Base-by-base conservation (phyloP, 176 grass and related monocot genomes). In the Coix lacrymajobi region DNA sequence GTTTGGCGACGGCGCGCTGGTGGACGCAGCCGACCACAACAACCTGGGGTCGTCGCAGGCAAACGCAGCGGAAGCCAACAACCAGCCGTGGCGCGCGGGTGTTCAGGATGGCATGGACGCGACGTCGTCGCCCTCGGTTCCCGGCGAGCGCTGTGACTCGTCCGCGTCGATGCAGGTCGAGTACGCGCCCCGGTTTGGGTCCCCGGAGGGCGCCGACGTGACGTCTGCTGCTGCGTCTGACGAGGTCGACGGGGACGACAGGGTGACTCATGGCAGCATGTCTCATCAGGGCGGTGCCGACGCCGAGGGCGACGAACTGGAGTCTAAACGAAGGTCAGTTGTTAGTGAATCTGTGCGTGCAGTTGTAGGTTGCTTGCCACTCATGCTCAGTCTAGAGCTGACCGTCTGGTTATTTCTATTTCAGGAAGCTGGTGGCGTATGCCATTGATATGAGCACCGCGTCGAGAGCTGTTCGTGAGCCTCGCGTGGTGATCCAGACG, bases 361-460 rank as follows among this genome's bases (percentile, higher is more conserved):
- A n/a, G n/a, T 63, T 34, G 8, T 15, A 49, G 12, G 0, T 73
- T 65, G 24, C 43, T 30, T 44, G 2, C 16, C 4, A 20, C 25
- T n/a, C 1, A 0, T 33, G 28, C 38, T 73, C 13, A 37, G 9
- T 41, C 31, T 10, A 0, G 24, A 48, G 8, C 0, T 63, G 52
- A 10, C 8, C 3, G 2, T 67, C 16, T 71, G 26, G 45, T 33
- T 64, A 6, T 73, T 84, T 70, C 86, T 64, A 6, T 73, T 84
- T 70, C 86, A 94, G 92, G 92, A 94, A 94, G 86, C 76, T 91
- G 51, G 92, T 91, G 30, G 30, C 92, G 1, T 94, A 87, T 51
- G 80, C 80, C 31, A 81, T 89, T 33, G 92, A 91, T 3, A 87
- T 91, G 89, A 70, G 41, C 89, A 65, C 51, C 0, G 83, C 76